phyloP scores from a whole-genome alignment of 208 protist species.

The Leishmania martiniquensis region DNA sequence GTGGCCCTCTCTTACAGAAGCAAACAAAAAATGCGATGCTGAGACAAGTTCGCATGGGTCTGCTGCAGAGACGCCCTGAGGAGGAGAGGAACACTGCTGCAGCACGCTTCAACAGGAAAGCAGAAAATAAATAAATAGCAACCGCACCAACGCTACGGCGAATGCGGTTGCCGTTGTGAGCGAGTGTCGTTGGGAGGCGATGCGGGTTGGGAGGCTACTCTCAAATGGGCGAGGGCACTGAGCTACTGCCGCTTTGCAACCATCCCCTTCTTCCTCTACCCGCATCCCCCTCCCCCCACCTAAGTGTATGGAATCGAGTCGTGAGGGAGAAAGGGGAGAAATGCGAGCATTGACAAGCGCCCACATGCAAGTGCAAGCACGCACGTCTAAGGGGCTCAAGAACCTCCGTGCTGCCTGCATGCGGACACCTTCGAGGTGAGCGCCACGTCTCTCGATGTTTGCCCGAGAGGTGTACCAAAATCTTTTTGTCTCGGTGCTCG shows the following conservation, averaged over 20 bases:
- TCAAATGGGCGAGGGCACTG: conserved; percentile 1
- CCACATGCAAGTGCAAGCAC: background rate
- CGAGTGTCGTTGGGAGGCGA: background rate
- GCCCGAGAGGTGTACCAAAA: background rate
- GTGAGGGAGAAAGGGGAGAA: background rate
- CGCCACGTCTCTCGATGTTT: background rate
- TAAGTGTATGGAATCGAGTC: background rate
- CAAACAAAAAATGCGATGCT: background rate
- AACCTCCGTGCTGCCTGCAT: background rate
- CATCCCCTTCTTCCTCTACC: background rate
- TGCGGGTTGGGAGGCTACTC: background rate
- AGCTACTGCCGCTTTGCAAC: background rate
- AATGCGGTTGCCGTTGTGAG: background rate
- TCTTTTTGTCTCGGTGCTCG: background rate
- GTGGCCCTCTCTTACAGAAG: background rate
- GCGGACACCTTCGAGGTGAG: background rate
- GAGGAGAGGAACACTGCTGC: too few relatives aligned
- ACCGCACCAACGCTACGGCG: background rate
- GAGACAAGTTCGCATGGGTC: background rate
- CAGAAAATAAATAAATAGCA: background rate
- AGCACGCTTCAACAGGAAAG: background rate
- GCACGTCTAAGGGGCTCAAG: background rate
- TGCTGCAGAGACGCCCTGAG: background rate
- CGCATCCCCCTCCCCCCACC: background rate
- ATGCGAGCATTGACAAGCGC: background rate